These are phyloP conservation scores for Zymoseptoria ardabiliae DNA, from an alignment of 2,329 filamentous ascomycete genomes.

Conservation along the genomic window DNA sequence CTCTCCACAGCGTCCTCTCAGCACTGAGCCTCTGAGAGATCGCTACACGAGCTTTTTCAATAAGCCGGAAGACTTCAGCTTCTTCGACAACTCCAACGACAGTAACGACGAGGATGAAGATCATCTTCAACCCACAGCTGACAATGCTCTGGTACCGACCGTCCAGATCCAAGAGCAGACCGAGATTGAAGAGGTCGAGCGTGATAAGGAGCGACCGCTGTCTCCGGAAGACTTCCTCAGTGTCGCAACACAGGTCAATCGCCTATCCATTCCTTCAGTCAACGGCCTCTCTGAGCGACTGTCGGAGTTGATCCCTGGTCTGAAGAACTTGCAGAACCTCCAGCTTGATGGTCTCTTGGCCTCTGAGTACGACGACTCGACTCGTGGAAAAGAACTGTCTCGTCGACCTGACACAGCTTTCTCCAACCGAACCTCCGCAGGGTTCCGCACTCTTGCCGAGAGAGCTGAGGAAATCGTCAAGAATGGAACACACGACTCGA, in stretches of 20 bases:
- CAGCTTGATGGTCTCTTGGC: slow-evolving; percentile 31
- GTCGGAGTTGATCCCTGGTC: slow-evolving; percentile 39
- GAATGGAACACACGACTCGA: slow-evolving; percentile 32
- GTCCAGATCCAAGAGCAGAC: slow-evolving; percentile 23
- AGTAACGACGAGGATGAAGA: slow-evolving; percentile 16
- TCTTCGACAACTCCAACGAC: slow-evolving; percentile 15
- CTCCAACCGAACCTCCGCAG: slow-evolving; percentile 30
- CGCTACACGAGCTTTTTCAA: slow-evolving; percentile 41
- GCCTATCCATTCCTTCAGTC: slow-evolving; percentile 41
- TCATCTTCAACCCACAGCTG: slow-evolving; percentile 4
- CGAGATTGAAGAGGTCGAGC: slow-evolving; percentile 14
- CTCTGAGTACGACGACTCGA: slow-evolving; percentile 30
- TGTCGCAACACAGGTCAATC: slow-evolving; percentile 37
- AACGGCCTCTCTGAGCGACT: slow-evolving; percentile 39
- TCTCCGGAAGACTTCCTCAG: slow-evolving; percentile 37
- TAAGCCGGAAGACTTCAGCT: slow-evolving; percentile 34
- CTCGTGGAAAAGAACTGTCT: slow-evolving; percentile 12
- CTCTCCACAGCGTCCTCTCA: slow-evolving; percentile 32
- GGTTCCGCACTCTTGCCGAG: slow-evolving; percentile 32
- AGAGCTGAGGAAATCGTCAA: slow-evolving; percentile 32
- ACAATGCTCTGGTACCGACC: slow-evolving; percentile 17
- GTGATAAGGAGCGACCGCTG: slow-evolving; percentile 24
- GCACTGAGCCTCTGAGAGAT: slow-evolving; percentile 34
- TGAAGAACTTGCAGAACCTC: slow-evolving; percentile 31
- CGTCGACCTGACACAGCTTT: slow-evolving; percentile 27